Evolutionary conservation across 768 basidiomycete genomes (phyloP).

Genomic region (Lentinula detonsa): DNA sequence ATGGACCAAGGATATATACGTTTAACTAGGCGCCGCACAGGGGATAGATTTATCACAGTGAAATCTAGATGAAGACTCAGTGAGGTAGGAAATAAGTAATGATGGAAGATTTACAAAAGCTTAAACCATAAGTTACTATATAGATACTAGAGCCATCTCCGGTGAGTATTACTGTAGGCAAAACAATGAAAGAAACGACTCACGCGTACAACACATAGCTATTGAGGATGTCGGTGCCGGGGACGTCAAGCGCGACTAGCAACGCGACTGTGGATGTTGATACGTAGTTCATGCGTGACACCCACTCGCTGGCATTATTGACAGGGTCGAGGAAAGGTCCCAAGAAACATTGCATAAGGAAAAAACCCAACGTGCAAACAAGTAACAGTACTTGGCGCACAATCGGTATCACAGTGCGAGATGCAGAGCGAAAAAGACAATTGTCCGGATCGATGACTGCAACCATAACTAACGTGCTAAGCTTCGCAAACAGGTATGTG

Average conservation of each 20-base stretch:
- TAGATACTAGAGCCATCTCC: slow-evolving; percentile 29
- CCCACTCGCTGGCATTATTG: slow-evolving; percentile 73
- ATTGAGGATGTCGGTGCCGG: slow-evolving; percentile 46
- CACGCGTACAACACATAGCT: slow-evolving; percentile 64
- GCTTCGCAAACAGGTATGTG: slow-evolving; percentile 62
- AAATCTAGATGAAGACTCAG: slow-evolving; percentile 45
- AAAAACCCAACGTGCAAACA: slow-evolving; percentile 50
- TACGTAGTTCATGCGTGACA: slow-evolving; percentile 65
- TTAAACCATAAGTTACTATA: slow-evolving; percentile 59
- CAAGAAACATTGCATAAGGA: slow-evolving; percentile 52
- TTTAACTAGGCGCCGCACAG: slow-evolving; percentile 54
- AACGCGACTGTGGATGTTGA: slow-evolving; percentile 59
- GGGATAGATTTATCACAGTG: slow-evolving; percentile 44
- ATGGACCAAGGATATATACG: slow-evolving; percentile 25
- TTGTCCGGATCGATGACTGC: slow-evolving; percentile 67
- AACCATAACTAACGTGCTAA: slow-evolving; percentile 58
- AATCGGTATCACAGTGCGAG: slow-evolving; percentile 44
- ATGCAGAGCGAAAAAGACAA: slow-evolving; percentile 58
- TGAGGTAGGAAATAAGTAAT: neutral
- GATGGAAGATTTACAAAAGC: slow-evolving; percentile 37
- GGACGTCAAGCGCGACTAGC: slow-evolving; percentile 52
- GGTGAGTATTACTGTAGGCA: slow-evolving; percentile 1
- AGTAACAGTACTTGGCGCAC: slow-evolving; percentile 60
- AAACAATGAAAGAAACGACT: slow-evolving; percentile 17
- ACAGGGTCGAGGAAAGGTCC: slow-evolving; percentile 65